Evolutionary conservation across 108 stramenopile genomes (phyloP).

Genomic region (Epipyxis sp.): DNA sequence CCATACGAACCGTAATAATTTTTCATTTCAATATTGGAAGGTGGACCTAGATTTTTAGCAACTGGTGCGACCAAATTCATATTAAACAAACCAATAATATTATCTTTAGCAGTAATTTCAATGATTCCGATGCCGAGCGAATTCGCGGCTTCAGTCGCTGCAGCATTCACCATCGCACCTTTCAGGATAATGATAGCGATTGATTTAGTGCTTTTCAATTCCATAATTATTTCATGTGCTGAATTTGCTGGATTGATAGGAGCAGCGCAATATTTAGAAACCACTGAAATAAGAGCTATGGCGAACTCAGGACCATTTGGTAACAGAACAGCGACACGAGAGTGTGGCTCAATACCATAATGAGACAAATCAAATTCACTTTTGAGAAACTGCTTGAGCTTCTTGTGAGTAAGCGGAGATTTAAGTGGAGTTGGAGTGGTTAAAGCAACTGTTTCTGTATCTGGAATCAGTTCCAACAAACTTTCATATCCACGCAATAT

Average conservation of each 20-base stretch:
- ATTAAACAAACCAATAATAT: not conserved
- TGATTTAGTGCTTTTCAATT: not conserved
- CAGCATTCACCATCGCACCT: not conserved
- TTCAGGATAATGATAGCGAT: conserved; percentile 1
- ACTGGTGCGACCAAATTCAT: not conserved
- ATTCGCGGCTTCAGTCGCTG: not conserved
- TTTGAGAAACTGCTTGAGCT: not conserved
- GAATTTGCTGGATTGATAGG: conserved; percentile 18
- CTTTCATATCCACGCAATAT: not conserved
- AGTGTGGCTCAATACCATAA: not conserved
- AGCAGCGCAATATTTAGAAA: conserved; percentile 12
- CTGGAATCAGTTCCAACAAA: not conserved
- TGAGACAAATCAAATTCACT: not conserved
- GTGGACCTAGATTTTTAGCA: too few relatives aligned
- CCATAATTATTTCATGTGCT: not conserved
- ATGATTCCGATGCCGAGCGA: not conserved
- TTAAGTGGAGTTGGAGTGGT: not conserved
- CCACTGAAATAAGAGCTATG: not conserved
- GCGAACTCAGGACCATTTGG: conserved; percentile 1
- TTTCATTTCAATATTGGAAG: too few relatives aligned
- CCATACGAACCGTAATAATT: too few relatives aligned
- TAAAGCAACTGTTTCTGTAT: not conserved
- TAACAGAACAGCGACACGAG: not conserved
- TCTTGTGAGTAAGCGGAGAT: not conserved
- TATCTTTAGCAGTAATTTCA: not conserved